Conservation (phyloP, 495 filamentous ascomycete genomes). For the Neurospora sublineolata region DNA sequence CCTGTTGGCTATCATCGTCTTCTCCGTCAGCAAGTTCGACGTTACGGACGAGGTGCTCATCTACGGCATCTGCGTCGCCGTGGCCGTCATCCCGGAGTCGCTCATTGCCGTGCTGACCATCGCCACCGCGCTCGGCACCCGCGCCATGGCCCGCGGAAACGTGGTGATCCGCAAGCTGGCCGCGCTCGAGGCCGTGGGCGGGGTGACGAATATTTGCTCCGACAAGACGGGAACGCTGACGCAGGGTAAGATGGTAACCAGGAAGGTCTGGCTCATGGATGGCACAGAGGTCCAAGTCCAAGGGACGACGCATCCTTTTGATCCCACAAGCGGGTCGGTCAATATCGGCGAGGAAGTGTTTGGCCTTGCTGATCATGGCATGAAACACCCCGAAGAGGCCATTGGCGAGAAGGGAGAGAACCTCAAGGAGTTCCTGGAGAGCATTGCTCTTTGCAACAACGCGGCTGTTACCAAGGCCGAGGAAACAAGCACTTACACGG, state of each 20-base stretch:
- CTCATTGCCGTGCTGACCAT: conserved; percentile 61
- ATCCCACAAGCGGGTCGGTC: conserved; percentile 19
- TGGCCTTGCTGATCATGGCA: not conserved
- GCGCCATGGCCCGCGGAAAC: conserved; percentile 61
- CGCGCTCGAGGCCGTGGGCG: conserved; percentile 71
- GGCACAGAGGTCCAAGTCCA: conserved; percentile 43
- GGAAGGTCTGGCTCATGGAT: conserved; percentile 65
- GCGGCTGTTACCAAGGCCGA: conserved; percentile 26
- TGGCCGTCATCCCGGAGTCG: conserved; percentile 61
- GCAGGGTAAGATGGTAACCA: conserved; percentile 62
- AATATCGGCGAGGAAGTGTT: conserved; percentile 5
- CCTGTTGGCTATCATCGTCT: conserved; percentile 65
- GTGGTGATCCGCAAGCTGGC: conserved; percentile 65
- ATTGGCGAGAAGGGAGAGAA: conserved; percentile 4
- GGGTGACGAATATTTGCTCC: conserved; percentile 79
- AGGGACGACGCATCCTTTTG: conserved; percentile 41
- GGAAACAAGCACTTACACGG: conserved; percentile 30
- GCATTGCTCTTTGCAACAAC: conserved; percentile 32
- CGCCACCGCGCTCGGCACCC: conserved; percentile 66
- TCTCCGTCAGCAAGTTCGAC: conserved; percentile 61
- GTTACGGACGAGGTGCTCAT: conserved; percentile 63
- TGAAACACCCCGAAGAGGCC: not conserved
- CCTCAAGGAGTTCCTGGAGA: conserved; percentile 16
- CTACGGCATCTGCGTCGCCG: conserved; percentile 64
- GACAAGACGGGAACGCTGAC: conserved; percentile 83